A percentile compares a stretch with the other conserved stretches of the same genome.
Conservation (phyloP, 192 early-diverging fungal species). For the Entomortierella lignicola region DNA sequence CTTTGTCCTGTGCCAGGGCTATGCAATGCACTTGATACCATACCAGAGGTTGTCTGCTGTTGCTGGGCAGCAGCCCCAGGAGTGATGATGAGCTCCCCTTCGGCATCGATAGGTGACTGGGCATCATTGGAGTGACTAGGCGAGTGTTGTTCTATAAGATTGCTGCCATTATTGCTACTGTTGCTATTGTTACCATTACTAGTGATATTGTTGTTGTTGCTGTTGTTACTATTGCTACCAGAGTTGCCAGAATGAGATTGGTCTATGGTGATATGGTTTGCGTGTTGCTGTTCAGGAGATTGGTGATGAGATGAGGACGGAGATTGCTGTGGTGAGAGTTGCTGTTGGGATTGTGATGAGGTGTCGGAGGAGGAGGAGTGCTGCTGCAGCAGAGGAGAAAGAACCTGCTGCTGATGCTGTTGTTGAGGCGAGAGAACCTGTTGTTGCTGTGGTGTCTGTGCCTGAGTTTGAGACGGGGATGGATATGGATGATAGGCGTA, state of each 20-base stretch:
- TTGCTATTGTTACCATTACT: constrained; percentile 1
- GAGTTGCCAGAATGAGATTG: constrained; percentile 5
- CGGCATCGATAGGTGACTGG: constrained; percentile 40
- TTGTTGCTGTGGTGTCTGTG: constrained; percentile 28
- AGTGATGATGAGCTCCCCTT: constrained; percentile 27
- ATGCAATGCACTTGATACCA: constrained; percentile 17
- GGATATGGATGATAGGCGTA: constrained; percentile 50
- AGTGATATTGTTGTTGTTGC: not conserved
- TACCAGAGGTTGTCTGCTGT: not conserved
- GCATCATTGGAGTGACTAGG: constrained; percentile 36
- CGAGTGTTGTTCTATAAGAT: constrained; percentile 22
- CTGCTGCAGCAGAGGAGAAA: constrained; percentile 16
- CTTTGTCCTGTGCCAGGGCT: constrained; percentile 1
- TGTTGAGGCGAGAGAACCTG: constrained; percentile 31
- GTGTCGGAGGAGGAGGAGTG: constrained; percentile 4
- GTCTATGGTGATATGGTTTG: constrained; percentile 14
- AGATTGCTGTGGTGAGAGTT: constrained; percentile 30
- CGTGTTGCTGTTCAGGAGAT: constrained; percentile 40
- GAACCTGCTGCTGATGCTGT: constrained; percentile 36
- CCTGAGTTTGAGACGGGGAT: constrained; percentile 46
- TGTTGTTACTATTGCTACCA: constrained; percentile 3
- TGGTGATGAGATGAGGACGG: constrained; percentile 34
- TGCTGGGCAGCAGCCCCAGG: constrained; percentile 3
- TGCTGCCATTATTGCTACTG: not conserved
- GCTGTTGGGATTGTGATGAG: constrained; percentile 30